Conservation (phyloP, 208 protist species). For the Trypanosomatidae sp. region DNA sequence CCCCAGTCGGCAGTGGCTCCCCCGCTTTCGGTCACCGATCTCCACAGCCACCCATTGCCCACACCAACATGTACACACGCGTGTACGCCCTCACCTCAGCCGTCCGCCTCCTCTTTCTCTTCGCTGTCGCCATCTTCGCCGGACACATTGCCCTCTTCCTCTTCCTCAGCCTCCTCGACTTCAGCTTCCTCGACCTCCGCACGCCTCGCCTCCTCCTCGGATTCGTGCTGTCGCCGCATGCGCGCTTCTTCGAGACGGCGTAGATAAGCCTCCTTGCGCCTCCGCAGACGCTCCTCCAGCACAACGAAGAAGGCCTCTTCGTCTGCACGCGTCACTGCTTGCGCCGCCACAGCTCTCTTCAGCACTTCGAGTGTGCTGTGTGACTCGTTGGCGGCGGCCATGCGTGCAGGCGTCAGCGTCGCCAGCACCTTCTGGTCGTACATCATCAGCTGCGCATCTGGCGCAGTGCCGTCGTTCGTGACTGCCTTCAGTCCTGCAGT, state of each 20-base stretch:
- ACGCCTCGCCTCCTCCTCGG: conserved; percentile 28
- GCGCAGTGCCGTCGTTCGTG: neutral
- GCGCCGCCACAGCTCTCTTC: conserved; percentile 25
- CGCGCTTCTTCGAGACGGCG: conserved; percentile 33
- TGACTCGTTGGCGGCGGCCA: conserved; percentile 58
- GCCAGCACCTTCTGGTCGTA: conserved; percentile 2
- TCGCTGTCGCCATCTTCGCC: conserved; percentile 14
- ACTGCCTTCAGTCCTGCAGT: conserved; percentile 15
- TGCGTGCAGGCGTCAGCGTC: conserved; percentile 29
- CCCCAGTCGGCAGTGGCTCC: neutral
- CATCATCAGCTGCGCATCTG: neutral
- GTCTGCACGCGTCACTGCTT: conserved; percentile 3
- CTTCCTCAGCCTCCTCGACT: conserved; percentile 19
- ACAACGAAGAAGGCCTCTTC: conserved; percentile 15
- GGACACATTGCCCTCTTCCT: neutral
- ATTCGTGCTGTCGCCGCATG: conserved; percentile 34
- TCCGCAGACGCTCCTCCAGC: conserved; percentile 41
- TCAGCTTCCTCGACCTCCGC: conserved; percentile 18
- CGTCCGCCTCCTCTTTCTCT: conserved; percentile 4
- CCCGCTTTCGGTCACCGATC: neutral
- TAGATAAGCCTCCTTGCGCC: conserved; percentile 45
- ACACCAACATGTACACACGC: neutral
- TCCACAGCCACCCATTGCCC: neutral
- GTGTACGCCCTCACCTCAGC: neutral
- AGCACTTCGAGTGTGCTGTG: conserved; percentile 40